Evolutionary conservation across 805 yeast genomes (phyloP).

Genomic region (Suhomyces sp.): DNA sequence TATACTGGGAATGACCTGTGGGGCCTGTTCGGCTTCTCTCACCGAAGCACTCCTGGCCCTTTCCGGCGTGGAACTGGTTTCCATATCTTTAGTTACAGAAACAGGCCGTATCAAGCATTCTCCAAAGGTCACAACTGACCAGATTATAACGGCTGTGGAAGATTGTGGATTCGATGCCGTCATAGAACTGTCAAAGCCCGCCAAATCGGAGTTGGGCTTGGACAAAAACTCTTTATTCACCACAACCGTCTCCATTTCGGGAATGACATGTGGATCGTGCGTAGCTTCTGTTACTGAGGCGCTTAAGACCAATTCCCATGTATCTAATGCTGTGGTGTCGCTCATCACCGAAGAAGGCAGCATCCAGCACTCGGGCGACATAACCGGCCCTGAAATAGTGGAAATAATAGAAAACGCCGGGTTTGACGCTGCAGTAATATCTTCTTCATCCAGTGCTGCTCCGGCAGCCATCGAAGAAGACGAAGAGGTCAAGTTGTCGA

Average conservation of each 20-base stretch:
- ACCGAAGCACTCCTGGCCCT: conserved; percentile 49
- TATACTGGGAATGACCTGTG: conserved; percentile 86
- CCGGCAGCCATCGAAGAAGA: conserved; percentile 13
- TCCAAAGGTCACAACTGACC: conserved; percentile 26
- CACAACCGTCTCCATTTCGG: conserved; percentile 12
- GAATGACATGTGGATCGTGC: conserved; percentile 45
- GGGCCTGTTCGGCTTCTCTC: conserved; percentile 74
- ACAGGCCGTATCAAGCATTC: conserved; percentile 59
- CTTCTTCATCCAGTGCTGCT: not conserved
- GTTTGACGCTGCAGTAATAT: conserved; percentile 18
- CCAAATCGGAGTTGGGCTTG: not conserved
- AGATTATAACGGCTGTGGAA: conserved; percentile 56
- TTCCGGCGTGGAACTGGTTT: conserved; percentile 51
- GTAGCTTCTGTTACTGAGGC: conserved; percentile 38
- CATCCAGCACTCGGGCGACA: conserved; percentile 15
- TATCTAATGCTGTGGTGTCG: conserved; percentile 29
- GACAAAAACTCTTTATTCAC: not conserved
- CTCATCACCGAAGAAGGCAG: conserved; percentile 37
- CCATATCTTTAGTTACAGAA: conserved; percentile 75
- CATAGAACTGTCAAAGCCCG: conserved; percentile 2
- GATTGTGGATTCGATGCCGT: conserved; percentile 45
- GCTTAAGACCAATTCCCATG: conserved; percentile 22
- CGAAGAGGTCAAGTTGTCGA: conserved; percentile 29
- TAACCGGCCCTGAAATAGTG: conserved; percentile 16
- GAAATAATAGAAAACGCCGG: conserved; percentile 32